phyloP scores from a whole-genome alignment of 208 protist genomes.

The Acanthamoeba royreba region DNA sequence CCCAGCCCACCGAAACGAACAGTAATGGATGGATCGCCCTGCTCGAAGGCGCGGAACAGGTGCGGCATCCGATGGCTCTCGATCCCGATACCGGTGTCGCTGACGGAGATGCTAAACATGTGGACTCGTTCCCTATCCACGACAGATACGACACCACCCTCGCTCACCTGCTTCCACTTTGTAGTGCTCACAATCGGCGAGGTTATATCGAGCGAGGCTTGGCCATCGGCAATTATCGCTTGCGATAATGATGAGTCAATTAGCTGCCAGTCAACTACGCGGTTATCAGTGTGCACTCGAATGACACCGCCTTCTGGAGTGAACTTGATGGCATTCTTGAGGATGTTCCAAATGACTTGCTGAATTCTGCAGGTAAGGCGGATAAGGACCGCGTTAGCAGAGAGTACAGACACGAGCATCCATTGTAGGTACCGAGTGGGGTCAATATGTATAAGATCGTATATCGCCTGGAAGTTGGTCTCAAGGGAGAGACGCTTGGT shows the following conservation, averaged over 20 bases:
- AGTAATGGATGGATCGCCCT: conserved; percentile 5
- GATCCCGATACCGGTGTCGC: conserved; percentile 9
- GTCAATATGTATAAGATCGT: background rate
- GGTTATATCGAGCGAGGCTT: too few species aligned
- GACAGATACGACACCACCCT: too few species aligned
- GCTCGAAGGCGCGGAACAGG: background rate
- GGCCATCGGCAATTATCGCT: background rate
- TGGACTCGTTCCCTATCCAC: background rate
- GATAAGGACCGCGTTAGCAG: background rate
- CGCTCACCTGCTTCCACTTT: background rate
- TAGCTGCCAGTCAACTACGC: background rate
- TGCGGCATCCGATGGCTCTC: background rate
- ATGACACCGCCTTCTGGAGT: background rate
- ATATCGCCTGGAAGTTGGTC: background rate
- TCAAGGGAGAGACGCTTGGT: background rate
- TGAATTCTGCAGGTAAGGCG: background rate
- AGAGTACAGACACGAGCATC: too few species aligned
- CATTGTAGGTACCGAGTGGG: background rate
- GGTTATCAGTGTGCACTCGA: background rate
- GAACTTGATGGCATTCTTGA: conserved; percentile 22
- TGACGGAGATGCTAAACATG: background rate
- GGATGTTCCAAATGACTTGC: conserved; percentile 22
- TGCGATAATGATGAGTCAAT: background rate
- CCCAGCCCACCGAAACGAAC: background rate
- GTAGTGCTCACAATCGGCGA: too few species aligned